Conservation (phyloP, 805 yeast genomes). For the Sungouiozyma intestinalis region DNA sequence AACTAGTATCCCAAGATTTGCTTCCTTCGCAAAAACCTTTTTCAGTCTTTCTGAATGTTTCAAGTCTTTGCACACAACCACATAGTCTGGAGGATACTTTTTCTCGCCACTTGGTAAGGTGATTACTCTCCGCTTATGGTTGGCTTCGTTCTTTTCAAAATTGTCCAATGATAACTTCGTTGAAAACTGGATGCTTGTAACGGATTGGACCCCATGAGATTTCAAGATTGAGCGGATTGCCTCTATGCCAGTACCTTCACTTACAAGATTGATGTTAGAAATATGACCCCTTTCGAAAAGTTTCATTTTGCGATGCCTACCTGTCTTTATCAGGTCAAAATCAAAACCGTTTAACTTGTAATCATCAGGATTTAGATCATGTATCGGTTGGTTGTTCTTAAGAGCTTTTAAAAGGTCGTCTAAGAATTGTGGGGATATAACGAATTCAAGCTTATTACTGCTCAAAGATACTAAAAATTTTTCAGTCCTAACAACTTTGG, state of each 20-base stretch:
- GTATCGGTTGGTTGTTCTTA: constrained; percentile 6
- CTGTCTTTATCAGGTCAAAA: constrained; percentile 10
- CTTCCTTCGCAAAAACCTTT: constrained; percentile 4
- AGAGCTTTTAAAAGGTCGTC: constrained; percentile 34
- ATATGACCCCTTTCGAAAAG: constrained; percentile 22
- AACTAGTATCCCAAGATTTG: constrained; percentile 9
- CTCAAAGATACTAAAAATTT: constrained; percentile 70
- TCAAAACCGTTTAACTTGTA: constrained; percentile 30
- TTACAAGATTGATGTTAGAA: constrained; percentile 14
- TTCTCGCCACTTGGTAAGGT: not conserved
- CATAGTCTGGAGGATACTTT: constrained; percentile 8
- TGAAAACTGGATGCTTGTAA: constrained; percentile 11
- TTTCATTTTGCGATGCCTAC: constrained; percentile 11
- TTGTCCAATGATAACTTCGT: constrained; percentile 6
- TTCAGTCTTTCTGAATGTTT: constrained; percentile 19
- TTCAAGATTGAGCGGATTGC: constrained; percentile 20
- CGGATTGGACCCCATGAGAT: constrained; percentile 18
- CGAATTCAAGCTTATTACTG: constrained; percentile 36
- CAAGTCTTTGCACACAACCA: constrained; percentile 19
- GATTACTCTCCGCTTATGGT: not conserved
- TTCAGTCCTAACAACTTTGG: constrained; percentile 74
- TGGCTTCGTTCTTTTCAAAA: constrained; percentile 5
- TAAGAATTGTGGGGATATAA: constrained; percentile 47
- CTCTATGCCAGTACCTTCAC: constrained; percentile 20
- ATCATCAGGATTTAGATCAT: constrained; percentile 11